Evolutionary conservation across 2,329 filamentous ascomycete species (phyloP).

Genomic region (Curvularia sp.): DNA sequence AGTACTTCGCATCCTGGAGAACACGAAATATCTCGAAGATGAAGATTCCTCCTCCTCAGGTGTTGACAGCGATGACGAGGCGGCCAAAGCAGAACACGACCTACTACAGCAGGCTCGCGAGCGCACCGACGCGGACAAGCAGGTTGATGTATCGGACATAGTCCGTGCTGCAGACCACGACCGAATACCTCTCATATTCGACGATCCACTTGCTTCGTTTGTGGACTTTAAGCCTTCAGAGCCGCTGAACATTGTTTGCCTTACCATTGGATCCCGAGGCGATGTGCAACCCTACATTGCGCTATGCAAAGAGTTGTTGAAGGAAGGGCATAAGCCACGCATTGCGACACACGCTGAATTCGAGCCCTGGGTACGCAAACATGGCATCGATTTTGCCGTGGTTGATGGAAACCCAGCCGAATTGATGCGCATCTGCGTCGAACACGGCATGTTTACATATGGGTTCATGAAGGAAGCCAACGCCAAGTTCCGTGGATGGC

Average conservation of each 20-base stretch:
- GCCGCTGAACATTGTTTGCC: slow-evolving; percentile 83
- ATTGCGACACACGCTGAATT: slow-evolving; percentile 96
- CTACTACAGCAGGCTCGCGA: slow-evolving; percentile 77
- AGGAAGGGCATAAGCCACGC: slow-evolving; percentile 82
- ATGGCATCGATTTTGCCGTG: slow-evolving; percentile 90
- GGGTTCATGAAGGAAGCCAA: slow-evolving; percentile 87
- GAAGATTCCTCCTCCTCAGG: slow-evolving; percentile 71
- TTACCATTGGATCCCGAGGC: slow-evolving; percentile 94
- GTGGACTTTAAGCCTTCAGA: slow-evolving; percentile 87
- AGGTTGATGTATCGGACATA: slow-evolving; percentile 37
- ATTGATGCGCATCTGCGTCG: slow-evolving; percentile 93
- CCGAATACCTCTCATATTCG: slow-evolving; percentile 80
- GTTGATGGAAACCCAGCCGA: slow-evolving; percentile 92
- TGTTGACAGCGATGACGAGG: slow-evolving; percentile 73
- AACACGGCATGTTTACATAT: slow-evolving; percentile 96
- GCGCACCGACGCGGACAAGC: slow-evolving; percentile 33
- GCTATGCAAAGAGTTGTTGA: slow-evolving; percentile 85
- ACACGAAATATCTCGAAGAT: slow-evolving; percentile 72
- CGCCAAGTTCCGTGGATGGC: slow-evolving; percentile 81
- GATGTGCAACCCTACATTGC: slow-evolving; percentile 99
- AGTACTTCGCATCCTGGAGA: slow-evolving; percentile 77
- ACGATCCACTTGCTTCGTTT: slow-evolving; percentile 86
- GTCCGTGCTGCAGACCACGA: slow-evolving; percentile 54
- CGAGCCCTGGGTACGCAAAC: slow-evolving; percentile 83
- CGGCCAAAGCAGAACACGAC: slow-evolving; percentile 80